These are phyloP conservation scores for Yarrowia phangngaensis DNA, from an alignment of 805 yeast genomes.

Conservation along the genomic window DNA sequence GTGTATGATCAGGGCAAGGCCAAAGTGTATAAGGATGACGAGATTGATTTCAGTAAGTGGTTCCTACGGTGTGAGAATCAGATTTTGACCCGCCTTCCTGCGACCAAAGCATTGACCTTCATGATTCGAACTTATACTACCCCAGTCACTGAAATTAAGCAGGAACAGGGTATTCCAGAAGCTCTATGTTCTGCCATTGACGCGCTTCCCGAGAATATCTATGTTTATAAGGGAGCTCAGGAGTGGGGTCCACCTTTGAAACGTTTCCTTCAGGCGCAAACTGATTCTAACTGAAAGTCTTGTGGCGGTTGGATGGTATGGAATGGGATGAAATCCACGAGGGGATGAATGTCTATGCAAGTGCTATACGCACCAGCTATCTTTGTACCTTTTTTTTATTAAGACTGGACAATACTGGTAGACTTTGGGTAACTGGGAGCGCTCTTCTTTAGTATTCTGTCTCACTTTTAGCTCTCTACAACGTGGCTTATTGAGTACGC, in stretches of 20 bases:
- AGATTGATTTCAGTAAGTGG: conserved; percentile 47
- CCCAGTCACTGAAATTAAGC: conserved; percentile 49
- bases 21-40: conserved; percentile 39
- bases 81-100: conserved; percentile 51
- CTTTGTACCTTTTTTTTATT: too few species aligned
- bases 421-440: too few species aligned
- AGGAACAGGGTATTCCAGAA: conserved; percentile 46
- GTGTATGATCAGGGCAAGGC: conserved; percentile 41
- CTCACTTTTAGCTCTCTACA: too few species aligned
- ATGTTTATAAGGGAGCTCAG: conserved; percentile 57
- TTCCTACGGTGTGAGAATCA: conserved; percentile 61
- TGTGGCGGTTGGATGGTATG: too few species aligned
- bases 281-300: conserved; percentile 2
- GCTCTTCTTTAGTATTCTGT: too few species aligned
- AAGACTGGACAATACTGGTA: too few species aligned
- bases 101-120: conserved; percentile 47
- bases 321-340: too few species aligned
- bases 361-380: too few species aligned
- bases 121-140: conserved; percentile 55
- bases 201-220: conserved; percentile 57
- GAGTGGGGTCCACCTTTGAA: conserved; percentile 68
- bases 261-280: conserved; percentile 1
- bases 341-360: too few species aligned
- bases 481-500: too few species aligned
- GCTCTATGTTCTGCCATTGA: conserved; percentile 60